Evolutionary conservation across 129 eudicot species (phyloP).

Genomic region (Heracleum sosnowskyi): DNA sequence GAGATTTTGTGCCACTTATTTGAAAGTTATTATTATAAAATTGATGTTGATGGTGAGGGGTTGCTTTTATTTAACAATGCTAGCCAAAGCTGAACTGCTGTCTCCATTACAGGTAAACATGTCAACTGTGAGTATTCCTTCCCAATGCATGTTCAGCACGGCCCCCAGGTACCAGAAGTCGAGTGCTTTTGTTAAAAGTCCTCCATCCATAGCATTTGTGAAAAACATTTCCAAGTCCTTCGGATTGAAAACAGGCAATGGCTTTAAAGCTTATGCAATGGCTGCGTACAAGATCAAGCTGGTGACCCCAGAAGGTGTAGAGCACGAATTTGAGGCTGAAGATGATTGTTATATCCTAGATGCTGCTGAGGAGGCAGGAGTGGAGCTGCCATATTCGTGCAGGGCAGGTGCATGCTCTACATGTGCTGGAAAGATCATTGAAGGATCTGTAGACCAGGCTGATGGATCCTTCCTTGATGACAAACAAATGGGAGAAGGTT

Average conservation of each 20-base stretch:
- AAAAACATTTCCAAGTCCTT: slow-evolving; percentile 29
- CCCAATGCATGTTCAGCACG: slow-evolving; percentile 7
- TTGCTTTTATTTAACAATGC: not conserved
- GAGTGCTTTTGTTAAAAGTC: slow-evolving; percentile 20
- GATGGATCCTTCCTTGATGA: slow-evolving; percentile 64
- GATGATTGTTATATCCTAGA: slow-evolving; percentile 55
- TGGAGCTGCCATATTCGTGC: slow-evolving; percentile 64
- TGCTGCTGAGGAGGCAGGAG: slow-evolving; percentile 49
- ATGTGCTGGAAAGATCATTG: slow-evolving; percentile 45
- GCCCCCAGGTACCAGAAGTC: not conserved
- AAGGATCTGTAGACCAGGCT: slow-evolving; percentile 51
- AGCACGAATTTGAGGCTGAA: slow-evolving; percentile 48
- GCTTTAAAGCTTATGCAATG: slow-evolving; percentile 24
- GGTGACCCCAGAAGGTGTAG: slow-evolving; percentile 42
- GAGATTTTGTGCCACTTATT: not conserved
- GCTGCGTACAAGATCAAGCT: slow-evolving; percentile 45
- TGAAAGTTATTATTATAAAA: not conserved
- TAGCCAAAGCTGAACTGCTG: not conserved
- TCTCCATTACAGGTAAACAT: slow-evolving; percentile 7
- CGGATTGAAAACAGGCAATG: slow-evolving; percentile 32
- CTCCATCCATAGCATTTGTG: slow-evolving; percentile 27
- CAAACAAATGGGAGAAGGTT: slow-evolving; percentile 32
- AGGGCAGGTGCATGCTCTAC: slow-evolving; percentile 75
- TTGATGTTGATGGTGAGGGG: not conserved
- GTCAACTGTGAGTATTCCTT: slow-evolving; percentile 17